Conservation (phyloP, 495 filamentous ascomycete species). For the Tuber borchii region DNA sequence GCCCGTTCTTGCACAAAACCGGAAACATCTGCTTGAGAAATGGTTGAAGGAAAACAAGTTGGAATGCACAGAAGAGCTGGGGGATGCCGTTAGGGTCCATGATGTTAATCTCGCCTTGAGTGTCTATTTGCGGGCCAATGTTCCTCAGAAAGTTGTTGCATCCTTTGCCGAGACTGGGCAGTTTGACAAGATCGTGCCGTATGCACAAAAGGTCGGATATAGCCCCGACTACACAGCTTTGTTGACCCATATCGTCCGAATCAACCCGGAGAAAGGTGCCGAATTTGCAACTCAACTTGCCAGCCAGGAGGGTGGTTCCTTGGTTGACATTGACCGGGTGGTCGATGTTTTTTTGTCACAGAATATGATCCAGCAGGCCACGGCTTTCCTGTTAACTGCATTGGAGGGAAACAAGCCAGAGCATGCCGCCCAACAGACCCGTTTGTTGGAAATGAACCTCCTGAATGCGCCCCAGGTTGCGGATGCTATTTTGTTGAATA, state of each 20-base stretch:
- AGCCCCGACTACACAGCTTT: conserved; percentile 86
- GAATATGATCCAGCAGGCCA: conserved; percentile 95
- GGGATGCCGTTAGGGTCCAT: conserved; percentile 84
- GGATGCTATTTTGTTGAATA: conserved; percentile 92
- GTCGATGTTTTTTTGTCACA: conserved; percentile 97
- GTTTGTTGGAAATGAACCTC: conserved; percentile 95
- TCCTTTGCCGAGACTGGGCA: conserved; percentile 91
- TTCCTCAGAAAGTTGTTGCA: conserved; percentile 85
- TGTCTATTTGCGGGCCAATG: conserved; percentile 82
- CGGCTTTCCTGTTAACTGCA: conserved; percentile 90
- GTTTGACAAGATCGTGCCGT: conserved; percentile 91
- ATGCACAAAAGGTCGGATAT: conserved; percentile 74
- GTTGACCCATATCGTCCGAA: conserved; percentile 82
- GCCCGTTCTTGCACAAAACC: conserved; percentile 83
- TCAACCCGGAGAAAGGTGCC: conserved; percentile 88
- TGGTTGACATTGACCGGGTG: conserved; percentile 89
- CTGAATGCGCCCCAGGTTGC: conserved; percentile 93
- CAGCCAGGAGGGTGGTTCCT: conserved; percentile 71
- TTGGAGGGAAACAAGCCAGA: conserved; percentile 91
- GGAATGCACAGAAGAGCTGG: conserved; percentile 88
- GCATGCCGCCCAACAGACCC: conserved; percentile 86
- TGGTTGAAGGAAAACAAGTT: conserved; percentile 95
- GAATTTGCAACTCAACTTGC: conserved; percentile 88
- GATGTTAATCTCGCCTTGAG: conserved; percentile 75
- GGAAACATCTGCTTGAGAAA: conserved; percentile 94